These are phyloP conservation scores for Cymbopogon citratus DNA, from an alignment of 176 grass and related monocot species.

Conservation along the genomic window DNA sequence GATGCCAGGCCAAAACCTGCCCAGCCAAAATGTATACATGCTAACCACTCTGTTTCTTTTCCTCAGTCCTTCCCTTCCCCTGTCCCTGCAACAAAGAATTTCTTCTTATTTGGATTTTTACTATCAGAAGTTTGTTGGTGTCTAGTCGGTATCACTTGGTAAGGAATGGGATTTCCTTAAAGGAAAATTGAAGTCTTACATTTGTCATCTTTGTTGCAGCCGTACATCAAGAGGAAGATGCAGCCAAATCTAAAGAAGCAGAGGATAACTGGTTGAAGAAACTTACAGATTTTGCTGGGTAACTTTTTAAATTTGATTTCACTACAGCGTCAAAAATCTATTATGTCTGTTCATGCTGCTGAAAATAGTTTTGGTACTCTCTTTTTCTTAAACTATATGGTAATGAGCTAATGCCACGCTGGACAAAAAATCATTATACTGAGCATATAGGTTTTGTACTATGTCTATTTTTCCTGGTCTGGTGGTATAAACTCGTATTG, in stretches of 20 bases:
- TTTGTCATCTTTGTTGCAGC: slow-evolving; percentile 38
- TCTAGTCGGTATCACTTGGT: not conserved
- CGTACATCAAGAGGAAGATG: slow-evolving; percentile 42
- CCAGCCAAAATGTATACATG: slow-evolving; percentile 54
- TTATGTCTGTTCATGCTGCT: not conserved
- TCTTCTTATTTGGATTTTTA: slow-evolving; percentile 13
- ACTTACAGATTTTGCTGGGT: slow-evolving; percentile 91
- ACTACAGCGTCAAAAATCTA: not conserved
- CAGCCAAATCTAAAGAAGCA: slow-evolving; percentile 39
- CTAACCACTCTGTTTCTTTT: not conserved
- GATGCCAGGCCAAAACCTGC: slow-evolving; percentile 45
- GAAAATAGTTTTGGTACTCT: not conserved
- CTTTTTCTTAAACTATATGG: not conserved
- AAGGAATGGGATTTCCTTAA: not conserved
- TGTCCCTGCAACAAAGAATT: not conserved
- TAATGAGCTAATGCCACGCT: not conserved
- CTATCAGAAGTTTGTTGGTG: not conserved
- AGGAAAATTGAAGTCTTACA: not conserved
- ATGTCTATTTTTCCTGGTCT: not conserved
- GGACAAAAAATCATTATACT: not conserved
- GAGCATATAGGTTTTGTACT: not conserved
- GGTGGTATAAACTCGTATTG: not conserved
- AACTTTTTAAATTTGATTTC: slow-evolving; percentile 29
- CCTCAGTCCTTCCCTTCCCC: not conserved
- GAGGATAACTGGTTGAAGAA: slow-evolving; percentile 79